These are phyloP conservation scores for Drechslera avenae DNA, from an alignment of 2,329 filamentous ascomycete genomes.

Conservation along the genomic window DNA sequence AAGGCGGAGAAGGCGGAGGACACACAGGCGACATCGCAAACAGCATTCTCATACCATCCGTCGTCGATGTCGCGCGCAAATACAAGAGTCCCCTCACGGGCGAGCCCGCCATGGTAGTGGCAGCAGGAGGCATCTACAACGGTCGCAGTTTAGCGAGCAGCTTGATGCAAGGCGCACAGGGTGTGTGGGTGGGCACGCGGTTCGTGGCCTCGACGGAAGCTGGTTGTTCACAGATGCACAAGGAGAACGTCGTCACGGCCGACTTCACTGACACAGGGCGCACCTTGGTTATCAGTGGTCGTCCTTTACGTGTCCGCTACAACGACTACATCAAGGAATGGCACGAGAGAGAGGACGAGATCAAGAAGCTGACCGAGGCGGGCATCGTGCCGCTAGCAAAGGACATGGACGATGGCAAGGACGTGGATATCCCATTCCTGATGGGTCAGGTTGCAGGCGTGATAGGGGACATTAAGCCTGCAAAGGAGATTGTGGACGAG, in stretches of 20 bases:
- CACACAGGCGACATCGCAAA: slow-evolving; percentile 89
- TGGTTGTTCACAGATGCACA: slow-evolving; percentile 79
- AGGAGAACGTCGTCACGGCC: slow-evolving; percentile 80
- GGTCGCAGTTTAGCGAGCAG: slow-evolving; percentile 79
- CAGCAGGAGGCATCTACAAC: slow-evolving; percentile 85
- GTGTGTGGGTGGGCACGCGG: slow-evolving; percentile 92
- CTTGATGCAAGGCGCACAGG: slow-evolving; percentile 84
- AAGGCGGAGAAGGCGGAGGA: slow-evolving; percentile 91
- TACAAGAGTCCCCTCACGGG: slow-evolving; percentile 76
- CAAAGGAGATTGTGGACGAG: slow-evolving; percentile 81
- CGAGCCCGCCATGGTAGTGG: slow-evolving; percentile 76
- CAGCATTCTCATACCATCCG: slow-evolving; percentile 83
- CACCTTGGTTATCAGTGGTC: slow-evolving; percentile 80
- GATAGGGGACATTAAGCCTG: slow-evolving; percentile 78
- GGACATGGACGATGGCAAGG: slow-evolving; percentile 81
- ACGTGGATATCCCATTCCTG: slow-evolving; percentile 83
- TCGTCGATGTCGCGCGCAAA: slow-evolving; percentile 78
- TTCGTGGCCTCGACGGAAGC: slow-evolving; percentile 87
- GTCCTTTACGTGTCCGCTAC: slow-evolving; percentile 77
- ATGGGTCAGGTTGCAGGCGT: slow-evolving; percentile 93
- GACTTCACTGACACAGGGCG: slow-evolving; percentile 78
- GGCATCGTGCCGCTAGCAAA: slow-evolving; percentile 82
- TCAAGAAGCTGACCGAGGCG: slow-evolving; percentile 73
- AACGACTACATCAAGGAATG: slow-evolving; percentile 85
- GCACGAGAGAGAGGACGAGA: slow-evolving; percentile 76